Percentiles rank a stretch among this genome's conserved stretches.
Conservation (phyloP, 2,329 filamentous ascomycete genomes). For the Hypoxylon sp. region DNA sequence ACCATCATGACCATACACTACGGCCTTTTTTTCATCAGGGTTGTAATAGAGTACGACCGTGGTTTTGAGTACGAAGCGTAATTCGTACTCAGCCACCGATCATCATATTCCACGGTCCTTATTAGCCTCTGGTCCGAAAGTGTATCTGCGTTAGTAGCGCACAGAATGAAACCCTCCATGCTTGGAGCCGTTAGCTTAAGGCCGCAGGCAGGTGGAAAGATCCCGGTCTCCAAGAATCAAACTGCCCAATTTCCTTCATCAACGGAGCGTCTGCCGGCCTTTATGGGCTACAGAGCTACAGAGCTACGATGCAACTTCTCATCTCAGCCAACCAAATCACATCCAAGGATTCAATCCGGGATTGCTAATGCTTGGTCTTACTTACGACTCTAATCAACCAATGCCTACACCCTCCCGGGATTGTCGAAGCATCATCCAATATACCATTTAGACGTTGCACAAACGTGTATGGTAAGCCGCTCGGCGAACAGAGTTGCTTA, state of each 20-base stretch:
- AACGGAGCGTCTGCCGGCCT: conserved; percentile 40
- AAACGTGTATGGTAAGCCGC: conserved; percentile 24
- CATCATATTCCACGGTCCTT: conserved; percentile 36
- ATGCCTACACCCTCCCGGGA: conserved; percentile 35
- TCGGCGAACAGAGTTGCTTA: conserved; percentile 26
- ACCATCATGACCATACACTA: conserved; percentile 22
- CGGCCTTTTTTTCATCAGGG: conserved; percentile 23
- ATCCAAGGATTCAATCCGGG: conserved; percentile 39
- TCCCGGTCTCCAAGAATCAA: conserved; percentile 41
- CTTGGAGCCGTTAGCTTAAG: conserved; percentile 45
- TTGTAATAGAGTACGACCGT: conserved; percentile 28
- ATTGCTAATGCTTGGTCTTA: conserved; percentile 40
- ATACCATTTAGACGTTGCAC: conserved; percentile 32
- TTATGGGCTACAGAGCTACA: conserved; percentile 40
- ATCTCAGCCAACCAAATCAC: conserved; percentile 38
- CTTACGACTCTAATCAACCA: conserved; percentile 40
- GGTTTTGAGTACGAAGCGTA: conserved; percentile 25
- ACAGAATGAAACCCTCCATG: conserved; percentile 50
- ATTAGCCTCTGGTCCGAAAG: conserved; percentile 43
- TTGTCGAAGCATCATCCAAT: conserved; percentile 36
- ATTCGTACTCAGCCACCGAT: conserved; percentile 43
- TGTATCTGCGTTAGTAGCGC: conserved; percentile 28
- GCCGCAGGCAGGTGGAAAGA: conserved; percentile 39
- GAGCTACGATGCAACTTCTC: conserved; percentile 38
- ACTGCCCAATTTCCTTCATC: conserved; percentile 40